Evolutionary conservation across 2,329 filamentous ascomycete genomes (phyloP).

Genomic region (Calonectria pteridis): DNA sequence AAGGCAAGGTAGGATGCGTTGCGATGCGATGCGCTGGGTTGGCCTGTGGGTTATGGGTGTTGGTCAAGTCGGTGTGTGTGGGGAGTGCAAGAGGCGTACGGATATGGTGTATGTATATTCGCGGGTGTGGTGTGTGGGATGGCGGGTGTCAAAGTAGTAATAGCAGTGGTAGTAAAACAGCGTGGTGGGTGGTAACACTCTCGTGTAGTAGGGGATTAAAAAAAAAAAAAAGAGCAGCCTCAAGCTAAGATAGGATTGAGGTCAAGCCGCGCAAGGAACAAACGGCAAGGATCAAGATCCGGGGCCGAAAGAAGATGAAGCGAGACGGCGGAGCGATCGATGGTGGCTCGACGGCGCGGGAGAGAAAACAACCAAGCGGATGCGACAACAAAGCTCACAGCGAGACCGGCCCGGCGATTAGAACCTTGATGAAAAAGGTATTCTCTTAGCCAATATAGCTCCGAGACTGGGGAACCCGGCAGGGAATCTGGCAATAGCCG

Average conservation of each 20-base stretch:
- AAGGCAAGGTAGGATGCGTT: conserved; percentile 17
- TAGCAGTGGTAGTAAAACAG: conserved; percentile 20
- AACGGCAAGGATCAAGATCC: conserved; percentile 37
- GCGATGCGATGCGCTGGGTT: conserved; percentile 29
- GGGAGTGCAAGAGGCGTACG: conserved; percentile 34
- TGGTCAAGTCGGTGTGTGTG: conserved; percentile 38
- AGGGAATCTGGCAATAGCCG: background rate
- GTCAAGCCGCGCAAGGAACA: conserved; percentile 24
- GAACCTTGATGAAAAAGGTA: conserved; percentile 19
- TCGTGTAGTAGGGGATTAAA: background rate
- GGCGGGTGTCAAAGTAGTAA: conserved; percentile 31
- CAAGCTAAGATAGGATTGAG: conserved; percentile 18
- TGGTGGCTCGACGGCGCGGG: conserved; percentile 37
- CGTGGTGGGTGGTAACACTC: conserved; percentile 7
- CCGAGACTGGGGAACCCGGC: background rate
- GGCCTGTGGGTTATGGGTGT: conserved; percentile 27
- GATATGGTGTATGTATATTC: conserved; percentile 40
- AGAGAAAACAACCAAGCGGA: conserved; percentile 27
- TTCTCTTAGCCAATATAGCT: background rate
- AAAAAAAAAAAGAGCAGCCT: background rate
- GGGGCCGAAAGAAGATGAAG: conserved; percentile 32
- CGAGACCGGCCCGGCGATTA: conserved; percentile 23
- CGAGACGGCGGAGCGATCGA: conserved; percentile 34
- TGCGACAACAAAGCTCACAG: conserved; percentile 10
- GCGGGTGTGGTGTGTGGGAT: conserved; percentile 36